phyloP scores from a whole-genome alignment of 2,329 filamentous ascomycete genomes.

The Cryoendolithus antarcticus region DNA sequence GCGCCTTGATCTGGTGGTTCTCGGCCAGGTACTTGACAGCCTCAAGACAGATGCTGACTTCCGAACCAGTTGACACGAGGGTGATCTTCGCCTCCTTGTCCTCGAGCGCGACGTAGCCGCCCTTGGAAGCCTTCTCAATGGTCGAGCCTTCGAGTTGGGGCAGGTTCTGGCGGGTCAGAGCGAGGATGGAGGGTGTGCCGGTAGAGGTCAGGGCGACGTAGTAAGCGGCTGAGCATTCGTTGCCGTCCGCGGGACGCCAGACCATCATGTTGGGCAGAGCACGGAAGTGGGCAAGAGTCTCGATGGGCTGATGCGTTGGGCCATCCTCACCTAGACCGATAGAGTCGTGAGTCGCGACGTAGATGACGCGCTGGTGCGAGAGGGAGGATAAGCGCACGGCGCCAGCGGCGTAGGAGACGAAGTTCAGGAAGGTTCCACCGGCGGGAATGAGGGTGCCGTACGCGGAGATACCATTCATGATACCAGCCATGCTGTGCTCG shows the following conservation, averaged over 20 bases:
- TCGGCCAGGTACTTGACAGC: slow-evolving; percentile 83
- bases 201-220: slow-evolving; percentile 86
- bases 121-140: slow-evolving; percentile 81
- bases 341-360: slow-evolving; percentile 96
- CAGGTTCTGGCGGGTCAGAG: slow-evolving; percentile 94
- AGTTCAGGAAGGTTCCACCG: slow-evolving; percentile 96
- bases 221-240: slow-evolving; percentile 96
- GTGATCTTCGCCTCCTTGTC: slow-evolving; percentile 74
- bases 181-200: slow-evolving; percentile 83
- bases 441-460: slow-evolving; percentile 94
- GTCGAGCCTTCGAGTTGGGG: slow-evolving; percentile 92
- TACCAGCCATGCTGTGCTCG: slow-evolving; percentile 83
- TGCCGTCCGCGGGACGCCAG: slow-evolving; percentile 95
- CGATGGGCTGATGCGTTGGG: slow-evolving; percentile 96
- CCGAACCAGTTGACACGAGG: slow-evolving; percentile 87
- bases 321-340: slow-evolving; percentile 98
- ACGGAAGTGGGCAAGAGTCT: slow-evolving; percentile 96
- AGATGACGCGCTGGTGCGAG: slow-evolving; percentile 81
- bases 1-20: slow-evolving; percentile 74
- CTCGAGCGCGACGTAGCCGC: slow-evolving; percentile 85
- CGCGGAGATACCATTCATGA: slow-evolving; percentile 88
- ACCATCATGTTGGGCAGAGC: slow-evolving; percentile 98
- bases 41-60: slow-evolving; percentile 88
- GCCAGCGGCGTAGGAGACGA: slow-evolving; percentile 94
- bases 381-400: slow-evolving; percentile 88